phyloP scores from a whole-genome alignment of 1,284 basidiomycete species.

The Termitomyces sp. region DNA sequence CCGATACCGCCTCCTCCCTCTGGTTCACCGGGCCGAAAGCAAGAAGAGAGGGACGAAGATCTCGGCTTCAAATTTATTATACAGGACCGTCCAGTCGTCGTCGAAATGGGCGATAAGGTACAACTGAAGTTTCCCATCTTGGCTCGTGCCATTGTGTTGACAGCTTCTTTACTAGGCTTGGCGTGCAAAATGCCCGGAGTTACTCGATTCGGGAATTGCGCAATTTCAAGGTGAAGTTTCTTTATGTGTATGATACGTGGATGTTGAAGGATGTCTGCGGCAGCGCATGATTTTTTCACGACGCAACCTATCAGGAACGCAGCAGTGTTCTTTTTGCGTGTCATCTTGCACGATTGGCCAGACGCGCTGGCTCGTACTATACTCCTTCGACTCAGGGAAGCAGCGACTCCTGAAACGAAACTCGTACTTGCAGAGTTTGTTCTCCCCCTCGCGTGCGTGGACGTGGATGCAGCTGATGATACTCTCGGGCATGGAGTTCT shows the following conservation, averaged over 20 bases:
- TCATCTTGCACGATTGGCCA: slow-evolving; percentile 73
- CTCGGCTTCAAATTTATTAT: slow-evolving; percentile 54
- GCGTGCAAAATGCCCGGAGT: slow-evolving; percentile 55
- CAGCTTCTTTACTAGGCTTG: slow-evolving; percentile 42
- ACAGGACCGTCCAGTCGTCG: slow-evolving; percentile 65
- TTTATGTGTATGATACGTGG: background rate
- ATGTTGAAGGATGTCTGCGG: slow-evolving; percentile 3
- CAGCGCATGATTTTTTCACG: slow-evolving; percentile 69
- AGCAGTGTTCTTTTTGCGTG: slow-evolving; percentile 63
- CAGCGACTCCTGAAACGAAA: slow-evolving; percentile 47
- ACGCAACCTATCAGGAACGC: slow-evolving; percentile 53
- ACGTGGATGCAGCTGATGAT: slow-evolving; percentile 32
- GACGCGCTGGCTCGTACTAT: slow-evolving; percentile 53
- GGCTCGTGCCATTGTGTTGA: background rate
- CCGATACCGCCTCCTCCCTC: slow-evolving; percentile 7
- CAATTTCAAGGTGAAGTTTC: slow-evolving; percentile 47
- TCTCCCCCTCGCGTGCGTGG: slow-evolving; percentile 61
- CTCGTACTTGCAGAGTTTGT: slow-evolving; percentile 67
- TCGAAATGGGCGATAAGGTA: slow-evolving; percentile 53
- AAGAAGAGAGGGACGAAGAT: slow-evolving; percentile 15
- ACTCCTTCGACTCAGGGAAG: slow-evolving; percentile 46
- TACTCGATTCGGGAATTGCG: slow-evolving; percentile 53
- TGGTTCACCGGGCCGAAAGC: slow-evolving; percentile 18
- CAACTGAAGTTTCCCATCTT: slow-evolving; percentile 11
- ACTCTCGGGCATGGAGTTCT: slow-evolving; percentile 19